These are phyloP conservation scores for Suillus spraguei DNA, from an alignment of 768 basidiomycete species.

Conservation along the genomic window DNA sequence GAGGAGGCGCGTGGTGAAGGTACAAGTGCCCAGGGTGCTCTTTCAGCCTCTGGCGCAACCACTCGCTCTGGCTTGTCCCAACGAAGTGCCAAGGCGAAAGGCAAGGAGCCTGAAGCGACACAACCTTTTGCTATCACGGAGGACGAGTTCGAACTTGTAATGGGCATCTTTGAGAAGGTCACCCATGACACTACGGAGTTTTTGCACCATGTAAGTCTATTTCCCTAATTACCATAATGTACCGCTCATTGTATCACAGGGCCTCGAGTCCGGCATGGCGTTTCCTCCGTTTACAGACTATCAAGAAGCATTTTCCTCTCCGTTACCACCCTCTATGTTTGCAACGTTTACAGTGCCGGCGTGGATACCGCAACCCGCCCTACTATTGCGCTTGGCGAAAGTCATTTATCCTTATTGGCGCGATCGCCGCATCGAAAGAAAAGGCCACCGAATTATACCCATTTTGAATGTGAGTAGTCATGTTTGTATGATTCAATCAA, in stretches of 20 bases:
- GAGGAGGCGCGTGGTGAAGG: constrained; percentile 85
- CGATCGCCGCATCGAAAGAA: constrained; percentile 76
- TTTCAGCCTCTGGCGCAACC: constrained; percentile 51
- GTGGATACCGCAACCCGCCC: constrained; percentile 65
- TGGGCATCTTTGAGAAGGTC: constrained; percentile 91
- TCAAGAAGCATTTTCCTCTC: constrained; percentile 64
- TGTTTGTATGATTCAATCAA: constrained; percentile 12
- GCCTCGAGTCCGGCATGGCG: constrained; percentile 64
- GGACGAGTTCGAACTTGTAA: constrained; percentile 93
- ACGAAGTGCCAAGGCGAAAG: constrained; percentile 77
- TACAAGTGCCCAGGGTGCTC: constrained; percentile 72
- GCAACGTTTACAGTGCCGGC: constrained; percentile 68
- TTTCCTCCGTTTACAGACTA: constrained; percentile 78
- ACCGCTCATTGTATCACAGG: constrained; percentile 36
- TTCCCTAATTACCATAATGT: not conserved
- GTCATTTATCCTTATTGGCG: constrained; percentile 89
- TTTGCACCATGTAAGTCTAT: constrained; percentile 75
- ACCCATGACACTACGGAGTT: constrained; percentile 90
- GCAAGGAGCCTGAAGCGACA: constrained; percentile 75
- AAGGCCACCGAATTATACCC: constrained; percentile 86
- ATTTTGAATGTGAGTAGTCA: constrained; percentile 71
- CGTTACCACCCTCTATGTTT: constrained; percentile 63
- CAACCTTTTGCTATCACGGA: constrained; percentile 75
- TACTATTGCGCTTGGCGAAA: constrained; percentile 70
- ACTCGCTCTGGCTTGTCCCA: constrained; percentile 56